Percentiles rank a stretch among this genome's conserved stretches.
Evolutionary conservation across 2,329 filamentous ascomycete species (phyloP).

Genomic region (Seiridium unicorne): DNA sequence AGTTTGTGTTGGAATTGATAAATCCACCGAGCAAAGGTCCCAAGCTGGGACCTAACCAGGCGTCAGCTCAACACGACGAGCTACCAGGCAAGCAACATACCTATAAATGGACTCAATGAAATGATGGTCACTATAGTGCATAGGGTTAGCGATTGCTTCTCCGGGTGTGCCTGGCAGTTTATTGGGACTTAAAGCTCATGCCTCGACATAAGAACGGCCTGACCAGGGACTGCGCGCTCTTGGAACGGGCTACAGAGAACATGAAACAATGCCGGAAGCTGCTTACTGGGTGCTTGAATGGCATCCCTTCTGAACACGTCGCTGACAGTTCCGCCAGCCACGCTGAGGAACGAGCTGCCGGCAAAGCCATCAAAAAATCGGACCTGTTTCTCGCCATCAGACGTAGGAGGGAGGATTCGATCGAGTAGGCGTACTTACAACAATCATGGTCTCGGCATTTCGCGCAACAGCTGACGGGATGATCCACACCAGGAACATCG

Average conservation of each 20-base stretch:
- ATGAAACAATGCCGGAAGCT: too few relatives aligned
- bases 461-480: constrained; percentile 78
- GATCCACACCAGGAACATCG: constrained; percentile 74
- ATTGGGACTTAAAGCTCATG: too few relatives aligned
- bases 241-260: too few relatives aligned
- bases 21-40: constrained; percentile 72
- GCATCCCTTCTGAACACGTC: constrained; percentile 71
- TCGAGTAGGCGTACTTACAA: constrained; percentile 33
- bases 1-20: constrained; percentile 72
- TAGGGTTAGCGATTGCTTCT: too few relatives aligned
- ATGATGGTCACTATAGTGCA: constrained; percentile 69
- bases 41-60: constrained; percentile 45
- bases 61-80: not conserved
- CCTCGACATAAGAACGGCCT: too few relatives aligned
- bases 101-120: constrained; percentile 62
- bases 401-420: not conserved
- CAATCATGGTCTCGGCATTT: constrained; percentile 78
- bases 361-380: constrained; percentile 77
- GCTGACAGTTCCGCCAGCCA: constrained; percentile 82
- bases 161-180: too few relatives aligned
- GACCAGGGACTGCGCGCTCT: too few relatives aligned
- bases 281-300: constrained; percentile 59
- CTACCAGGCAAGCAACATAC: constrained; percentile 12
- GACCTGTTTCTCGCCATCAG: constrained; percentile 27
- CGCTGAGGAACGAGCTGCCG: constrained; percentile 66